Base-by-base conservation (phyloP, 768 basidiomycete genomes). In the Heimioporus sp. region DNA sequence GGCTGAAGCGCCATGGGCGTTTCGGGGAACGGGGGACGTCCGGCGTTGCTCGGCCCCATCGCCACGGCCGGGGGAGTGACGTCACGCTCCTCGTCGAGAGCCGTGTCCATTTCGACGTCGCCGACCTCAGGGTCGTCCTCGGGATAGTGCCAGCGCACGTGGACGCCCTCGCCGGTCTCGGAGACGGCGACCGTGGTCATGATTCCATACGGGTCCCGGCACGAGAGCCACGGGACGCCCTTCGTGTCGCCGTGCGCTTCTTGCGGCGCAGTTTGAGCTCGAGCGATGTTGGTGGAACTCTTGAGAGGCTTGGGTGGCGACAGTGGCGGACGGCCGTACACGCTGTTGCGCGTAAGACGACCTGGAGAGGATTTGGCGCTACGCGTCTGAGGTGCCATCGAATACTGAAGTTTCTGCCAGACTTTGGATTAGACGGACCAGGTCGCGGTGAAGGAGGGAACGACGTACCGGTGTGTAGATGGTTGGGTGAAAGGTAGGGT, bases 331-430 rank as follows among this genome's bases (percentile, higher is more conserved):
- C 65, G 45, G n/a, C 61, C 61, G n/a, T 53, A 58, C 4, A 56
- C 28, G 43, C 64, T 65, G 28, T 68, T 67, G 50, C 57, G 57
- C 4, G 66, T 61, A 4, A 31, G 21, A 45, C 61, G 58, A 37
- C 57, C 55, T 0, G 61, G 54, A 4, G 61, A 58, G 20, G 37
- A 1, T 31, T 55, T 66, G 38, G 51, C 15, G 30, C 56, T 66
- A 17, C 61, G 59, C 0, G 65, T 65, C 41, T 54, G 61, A 36
- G 65, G 66, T n/a, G 66, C 52, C 66, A 68, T n/a, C n/a, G n/a
- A n/a, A n/a, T n/a, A n/a, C n/a, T n/a, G n/a, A n/a, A 2, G 48
- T 53, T 9, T 6, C 28, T 39, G 54, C 32, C 48, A 20, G 16
- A 35, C 37, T 52, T 4, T 19, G 1, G 4, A 40, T 52, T 32